phyloP scores from a whole-genome alignment of 108 stramenopile genomes.

The Fragilariopsis cylindrus region DNA sequence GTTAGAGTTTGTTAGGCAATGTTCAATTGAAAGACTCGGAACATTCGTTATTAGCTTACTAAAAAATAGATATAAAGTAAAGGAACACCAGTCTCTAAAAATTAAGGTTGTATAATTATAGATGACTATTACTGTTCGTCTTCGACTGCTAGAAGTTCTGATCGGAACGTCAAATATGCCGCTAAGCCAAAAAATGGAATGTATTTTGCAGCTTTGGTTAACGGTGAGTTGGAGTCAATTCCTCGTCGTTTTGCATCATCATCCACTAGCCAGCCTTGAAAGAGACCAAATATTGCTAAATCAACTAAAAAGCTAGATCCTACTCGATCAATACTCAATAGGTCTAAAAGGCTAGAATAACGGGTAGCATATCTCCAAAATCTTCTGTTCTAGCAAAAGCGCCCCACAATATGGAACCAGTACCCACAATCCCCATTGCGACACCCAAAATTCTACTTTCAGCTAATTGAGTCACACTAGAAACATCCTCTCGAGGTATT shows the following conservation, averaged over 20 bases:
- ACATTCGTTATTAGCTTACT: constrained; percentile 38
- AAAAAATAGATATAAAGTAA: not conserved
- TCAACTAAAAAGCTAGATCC: constrained; percentile 85
- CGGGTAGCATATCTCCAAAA: constrained; percentile 73
- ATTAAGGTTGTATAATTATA: not conserved
- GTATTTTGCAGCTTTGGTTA: constrained; percentile 61
- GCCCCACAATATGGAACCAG: constrained; percentile 68
- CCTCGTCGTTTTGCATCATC: constrained; percentile 83
- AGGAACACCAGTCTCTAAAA: not conserved
- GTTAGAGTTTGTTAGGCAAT: constrained; percentile 44
- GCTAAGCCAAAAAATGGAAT: constrained; percentile 86
- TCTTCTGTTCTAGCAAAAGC: constrained; percentile 56
- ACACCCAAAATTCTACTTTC: constrained; percentile 64
- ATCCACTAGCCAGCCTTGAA: constrained; percentile 89
- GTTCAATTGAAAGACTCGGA: constrained; percentile 51
- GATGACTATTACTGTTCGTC: constrained; percentile 13
- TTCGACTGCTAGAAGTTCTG: constrained; percentile 18
- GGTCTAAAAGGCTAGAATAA: constrained; percentile 49
- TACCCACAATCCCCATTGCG: constrained; percentile 62
- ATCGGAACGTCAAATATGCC: constrained; percentile 67
- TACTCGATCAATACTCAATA: constrained; percentile 81
- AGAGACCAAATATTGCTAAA: constrained; percentile 76
- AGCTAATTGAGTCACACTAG: constrained; percentile 29
- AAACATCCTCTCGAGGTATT: constrained; percentile 46
- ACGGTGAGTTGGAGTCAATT: constrained; percentile 37